Base-by-base conservation (phyloP, 2,329 filamentous ascomycete genomes). In the Cladobotryum mycophilum region DNA sequence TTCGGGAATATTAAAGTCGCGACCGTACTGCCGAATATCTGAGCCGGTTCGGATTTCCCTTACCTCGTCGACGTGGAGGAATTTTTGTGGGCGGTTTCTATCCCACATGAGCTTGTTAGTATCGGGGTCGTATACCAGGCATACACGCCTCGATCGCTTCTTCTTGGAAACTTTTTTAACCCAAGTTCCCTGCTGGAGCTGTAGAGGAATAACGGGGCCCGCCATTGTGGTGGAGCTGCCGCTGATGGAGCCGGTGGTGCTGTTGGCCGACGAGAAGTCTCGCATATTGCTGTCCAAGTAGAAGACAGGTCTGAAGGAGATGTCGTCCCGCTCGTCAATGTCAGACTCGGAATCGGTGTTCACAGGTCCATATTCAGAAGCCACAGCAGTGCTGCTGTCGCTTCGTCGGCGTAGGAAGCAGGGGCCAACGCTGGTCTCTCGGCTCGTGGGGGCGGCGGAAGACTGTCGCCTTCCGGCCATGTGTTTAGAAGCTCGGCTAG, bases 21-120 rank as follows among this genome's bases (percentile, higher is more conserved):
- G 84, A 40, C 89, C 86, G 65, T 96, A 95, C 64, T 95, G 92
- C 51, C 88, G 83, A 15, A 92, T 89, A 64, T 97, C 89, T 12
- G 80, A 80, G 15, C 89, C 90, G 34, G 85, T 82, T 55, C 91
- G 84, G 44, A 97, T 90, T 63, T 96, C 90, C 62, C 88, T 86
- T 61, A 99, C 92, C 65, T 97, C 90, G 62, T 99, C 93, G 55
- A 99, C 88, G 67, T 95, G 95, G 56, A 99, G 86, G 48, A 82
- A 84, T 66, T 96, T 97, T 20, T 83, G 81, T 1, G 87, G 84
- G 35, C 88, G 84, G 8, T 79, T 81, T 43, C 83, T 80, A 67
- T 95, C 88, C 92, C 92, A 97, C 22, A 80, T 86, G 20, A 99
- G 88, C 67, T 90, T 93, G 54, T 88, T 91, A 2, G 86, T 81